Base-by-base conservation (phyloP, 2,329 filamentous ascomycete genomes). In the Talaromyces sp. region DNA sequence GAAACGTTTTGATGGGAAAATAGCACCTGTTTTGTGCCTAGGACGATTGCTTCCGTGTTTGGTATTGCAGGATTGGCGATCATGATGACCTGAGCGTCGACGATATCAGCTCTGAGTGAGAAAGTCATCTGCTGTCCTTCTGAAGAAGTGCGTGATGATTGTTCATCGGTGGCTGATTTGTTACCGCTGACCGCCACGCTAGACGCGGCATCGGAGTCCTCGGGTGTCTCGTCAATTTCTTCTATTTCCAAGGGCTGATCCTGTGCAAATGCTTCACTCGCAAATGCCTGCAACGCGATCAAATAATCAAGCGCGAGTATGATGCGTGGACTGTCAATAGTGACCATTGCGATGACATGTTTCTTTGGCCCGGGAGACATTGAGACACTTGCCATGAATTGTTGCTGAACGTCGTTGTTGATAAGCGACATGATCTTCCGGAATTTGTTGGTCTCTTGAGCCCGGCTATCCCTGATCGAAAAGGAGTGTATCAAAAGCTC, bases 271-370 rank as follows among this genome's bases (percentile, higher is more conserved):
- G 91, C 91, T 35, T 87, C 84, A 46, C 88, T 86, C n/a, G 90
- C 81, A 69, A 96, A 99, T 48, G 86, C 85, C 67, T 96, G 90
- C 42, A 99, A 82, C 0, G 92, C 91, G 69, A 97, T 96, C 2
- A 99, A 79, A 73, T 99, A 98, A 74, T 99, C 95, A 33, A 99
- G 80, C 0, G 96, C 93, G 73, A 99, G 91, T 63, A 99, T 98
- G 61, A 99, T 86, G 2, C 92, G 86, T 1, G 95, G 95, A 69
- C 95, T 99, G 71, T 99, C 95, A 65, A 99, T 87, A 0, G 93
- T 96, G 63, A 97, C 85, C 76, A 99, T 90, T 1, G 91, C 92
- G 70, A 98, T 96, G 62, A 98, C 77, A 72, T 88, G 91, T 64
- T 87, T 86, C 44, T 96, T 89, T 37, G 87, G 81, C 3, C 92